Percentiles rank a stretch among this genome's conserved stretches.
phyloP scores from a whole-genome alignment of 305 asterid genomes.

The Salvia sclarea region DNA sequence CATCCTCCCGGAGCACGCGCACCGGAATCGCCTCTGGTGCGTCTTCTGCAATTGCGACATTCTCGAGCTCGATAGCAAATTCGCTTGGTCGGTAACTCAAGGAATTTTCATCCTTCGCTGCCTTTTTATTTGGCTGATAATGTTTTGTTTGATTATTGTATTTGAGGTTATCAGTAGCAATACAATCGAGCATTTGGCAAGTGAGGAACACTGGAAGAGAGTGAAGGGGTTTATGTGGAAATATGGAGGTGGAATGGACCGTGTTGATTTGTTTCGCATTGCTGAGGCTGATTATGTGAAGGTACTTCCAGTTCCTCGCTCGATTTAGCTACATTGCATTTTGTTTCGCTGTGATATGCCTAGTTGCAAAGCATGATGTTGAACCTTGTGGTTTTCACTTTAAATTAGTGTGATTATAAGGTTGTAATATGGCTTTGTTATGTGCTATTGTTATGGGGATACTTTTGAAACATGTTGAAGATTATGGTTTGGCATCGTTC shows the following conservation, averaged over 20 bases:
- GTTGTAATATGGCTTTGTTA: neutral
- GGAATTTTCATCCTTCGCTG: conserved; percentile 7
- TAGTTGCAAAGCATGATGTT: neutral
- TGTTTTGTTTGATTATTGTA: neutral
- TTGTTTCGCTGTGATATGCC: neutral
- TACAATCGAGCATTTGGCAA: conserved; percentile 67
- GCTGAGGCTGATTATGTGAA: conserved; percentile 57
- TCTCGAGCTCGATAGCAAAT: conserved; percentile 55
- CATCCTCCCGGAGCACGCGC: conserved; percentile 55
- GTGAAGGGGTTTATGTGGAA: conserved; percentile 81
- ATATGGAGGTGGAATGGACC: conserved; percentile 77
- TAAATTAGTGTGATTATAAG: neutral
- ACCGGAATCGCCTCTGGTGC: conserved; percentile 69
- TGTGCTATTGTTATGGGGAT: too few relatives aligned
- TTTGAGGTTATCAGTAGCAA: conserved; percentile 50
- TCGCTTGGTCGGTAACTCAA: conserved; percentile 56
- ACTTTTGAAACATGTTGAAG: too few relatives aligned
- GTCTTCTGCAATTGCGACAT: conserved; percentile 67
- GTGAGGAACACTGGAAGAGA: conserved; percentile 76
- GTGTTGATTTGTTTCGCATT: conserved; percentile 53
- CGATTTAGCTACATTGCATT: conserved; percentile 1
- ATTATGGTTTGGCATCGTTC: too few relatives aligned
- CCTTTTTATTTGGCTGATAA: conserved; percentile 5
- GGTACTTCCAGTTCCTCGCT: conserved; percentile 44
- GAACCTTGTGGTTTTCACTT: neutral